Conservation (phyloP, 2,329 filamentous ascomycete genomes). For the Paraconiothyrium brasiliense region DNA sequence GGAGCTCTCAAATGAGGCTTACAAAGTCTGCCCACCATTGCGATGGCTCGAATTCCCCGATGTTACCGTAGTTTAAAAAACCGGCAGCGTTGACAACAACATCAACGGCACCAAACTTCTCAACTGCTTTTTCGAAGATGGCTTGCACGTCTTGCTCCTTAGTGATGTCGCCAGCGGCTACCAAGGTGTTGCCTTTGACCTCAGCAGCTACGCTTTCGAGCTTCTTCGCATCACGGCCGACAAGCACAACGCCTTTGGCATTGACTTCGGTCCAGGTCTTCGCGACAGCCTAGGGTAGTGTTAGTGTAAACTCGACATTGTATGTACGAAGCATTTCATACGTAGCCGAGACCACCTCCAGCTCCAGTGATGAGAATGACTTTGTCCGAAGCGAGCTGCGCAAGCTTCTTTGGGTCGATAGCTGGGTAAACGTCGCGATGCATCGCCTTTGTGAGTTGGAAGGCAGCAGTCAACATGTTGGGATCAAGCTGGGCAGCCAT, state of each 20-base stretch:
- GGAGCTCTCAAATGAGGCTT: conserved; percentile 1
- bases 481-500: conserved; percentile 23
- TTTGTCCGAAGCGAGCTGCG: conserved; percentile 26
- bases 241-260: conserved; percentile 42
- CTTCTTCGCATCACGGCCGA: conserved; percentile 32
- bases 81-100: conserved; percentile 36
- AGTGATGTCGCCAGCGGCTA: conserved; percentile 24
- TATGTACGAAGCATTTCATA: conserved; percentile 14
- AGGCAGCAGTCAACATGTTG: conserved; percentile 29
- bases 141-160: conserved; percentile 22
- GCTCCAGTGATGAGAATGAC: conserved; percentile 37
- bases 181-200: conserved; percentile 20
- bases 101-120: conserved; percentile 33
- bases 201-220: conserved; percentile 21
- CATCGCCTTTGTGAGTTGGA: conserved; percentile 32
- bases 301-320: background rate
- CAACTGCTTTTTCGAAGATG: conserved; percentile 25
- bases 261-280: conserved; percentile 38
- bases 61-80: conserved; percentile 18
- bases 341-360: conserved; percentile 40
- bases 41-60: conserved; percentile 23
- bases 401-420: conserved; percentile 26
- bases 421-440: conserved; percentile 32
- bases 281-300: conserved; percentile 26
- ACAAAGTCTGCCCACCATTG: conserved; percentile 33